A percentile compares a stretch with the other conserved stretches of the same genome.
These are phyloP conservation scores for Sugiyamaella novakii DNA, from an alignment of 1,139 yeast genomes.

Conservation along the genomic window DNA sequence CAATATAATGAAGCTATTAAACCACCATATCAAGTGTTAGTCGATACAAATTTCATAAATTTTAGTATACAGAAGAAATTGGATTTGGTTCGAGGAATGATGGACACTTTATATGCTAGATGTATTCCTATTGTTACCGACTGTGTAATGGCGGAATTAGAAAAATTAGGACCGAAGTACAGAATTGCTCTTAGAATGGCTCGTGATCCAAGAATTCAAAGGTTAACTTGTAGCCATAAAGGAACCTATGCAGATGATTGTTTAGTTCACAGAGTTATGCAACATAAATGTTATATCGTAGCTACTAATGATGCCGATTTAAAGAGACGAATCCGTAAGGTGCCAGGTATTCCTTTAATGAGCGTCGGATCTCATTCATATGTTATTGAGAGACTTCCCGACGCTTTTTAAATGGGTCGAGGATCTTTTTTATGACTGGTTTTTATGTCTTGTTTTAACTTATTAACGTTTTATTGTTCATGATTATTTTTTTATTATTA, in stretches of 20 bases:
- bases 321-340: slow-evolving; percentile 89
- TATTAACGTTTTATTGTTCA: too few relatives aligned
- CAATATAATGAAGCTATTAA: slow-evolving; percentile 91
- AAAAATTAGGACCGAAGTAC: slow-evolving; percentile 90
- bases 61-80: slow-evolving; percentile 94
- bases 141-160: slow-evolving; percentile 97
- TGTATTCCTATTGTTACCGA: slow-evolving; percentile 95
- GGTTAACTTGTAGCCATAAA: slow-evolving; percentile 85
- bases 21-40: slow-evolving; percentile 94
- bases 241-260: slow-evolving; percentile 99
- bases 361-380: slow-evolving; percentile 93
- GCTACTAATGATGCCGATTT: slow-evolving; percentile 99
- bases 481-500: too few relatives aligned
- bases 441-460: too few relatives aligned
- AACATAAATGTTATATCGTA: slow-evolving; percentile 94
- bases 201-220: slow-evolving; percentile 85
- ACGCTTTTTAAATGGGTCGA: slow-evolving; percentile 64
- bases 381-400: slow-evolving; percentile 92
- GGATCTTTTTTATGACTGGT: background rate
- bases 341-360: slow-evolving; percentile 96
- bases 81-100: slow-evolving; percentile 90
- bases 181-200: slow-evolving; percentile 91
- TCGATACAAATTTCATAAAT: slow-evolving; percentile 95
- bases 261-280: slow-evolving; percentile 86
- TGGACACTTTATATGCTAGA: slow-evolving; percentile 93